phyloP scores from a whole-genome alignment of 495 filamentous ascomycete genomes.

The Aspergillus avenaceus region DNA sequence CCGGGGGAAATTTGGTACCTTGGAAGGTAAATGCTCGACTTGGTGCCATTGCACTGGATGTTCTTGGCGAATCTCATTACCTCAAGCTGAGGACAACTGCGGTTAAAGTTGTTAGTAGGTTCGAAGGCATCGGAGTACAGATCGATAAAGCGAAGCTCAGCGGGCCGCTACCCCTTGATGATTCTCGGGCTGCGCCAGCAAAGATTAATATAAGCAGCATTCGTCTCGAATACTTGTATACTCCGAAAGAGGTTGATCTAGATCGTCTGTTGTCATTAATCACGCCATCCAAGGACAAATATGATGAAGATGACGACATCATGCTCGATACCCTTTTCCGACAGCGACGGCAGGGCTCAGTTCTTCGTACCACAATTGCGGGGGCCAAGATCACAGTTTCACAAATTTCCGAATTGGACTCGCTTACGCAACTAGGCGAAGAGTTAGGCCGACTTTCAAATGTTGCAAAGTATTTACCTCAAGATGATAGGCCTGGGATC shows the following conservation, averaged over 20 bases:
- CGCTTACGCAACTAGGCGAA: slow-evolving; percentile 64
- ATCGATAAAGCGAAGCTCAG: slow-evolving; percentile 70
- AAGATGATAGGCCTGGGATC: slow-evolving; percentile 90
- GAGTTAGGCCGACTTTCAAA: slow-evolving; percentile 79
- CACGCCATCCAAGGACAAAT: slow-evolving; percentile 87
- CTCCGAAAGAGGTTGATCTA: slow-evolving; percentile 76
- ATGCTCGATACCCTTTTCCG: slow-evolving; percentile 86
- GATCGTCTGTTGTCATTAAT: slow-evolving; percentile 78
- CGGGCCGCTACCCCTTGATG: slow-evolving; percentile 58
- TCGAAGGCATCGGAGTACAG: slow-evolving; percentile 61
- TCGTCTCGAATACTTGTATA: slow-evolving; percentile 66
- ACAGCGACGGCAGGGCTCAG: slow-evolving; percentile 86
- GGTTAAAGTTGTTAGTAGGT: slow-evolving; percentile 71
- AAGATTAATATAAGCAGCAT: slow-evolving; percentile 56
- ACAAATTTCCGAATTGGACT: slow-evolving; percentile 55
- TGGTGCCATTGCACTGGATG: slow-evolving; percentile 67
- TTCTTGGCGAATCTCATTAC: slow-evolving; percentile 72
- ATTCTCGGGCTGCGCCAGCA: slow-evolving; percentile 46
- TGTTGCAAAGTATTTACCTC: slow-evolving; percentile 90
- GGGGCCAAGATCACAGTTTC: slow-evolving; percentile 53
- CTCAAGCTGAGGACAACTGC: slow-evolving; percentile 72
- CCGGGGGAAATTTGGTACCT: slow-evolving; percentile 25
- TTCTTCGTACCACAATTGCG: slow-evolving; percentile 67
- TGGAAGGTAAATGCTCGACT: slow-evolving; percentile 73
- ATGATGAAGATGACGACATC: slow-evolving; percentile 90